phyloP scores from a whole-genome alignment of 495 filamentous ascomycete species.

The Hypomontagnella submonticulosa region DNA sequence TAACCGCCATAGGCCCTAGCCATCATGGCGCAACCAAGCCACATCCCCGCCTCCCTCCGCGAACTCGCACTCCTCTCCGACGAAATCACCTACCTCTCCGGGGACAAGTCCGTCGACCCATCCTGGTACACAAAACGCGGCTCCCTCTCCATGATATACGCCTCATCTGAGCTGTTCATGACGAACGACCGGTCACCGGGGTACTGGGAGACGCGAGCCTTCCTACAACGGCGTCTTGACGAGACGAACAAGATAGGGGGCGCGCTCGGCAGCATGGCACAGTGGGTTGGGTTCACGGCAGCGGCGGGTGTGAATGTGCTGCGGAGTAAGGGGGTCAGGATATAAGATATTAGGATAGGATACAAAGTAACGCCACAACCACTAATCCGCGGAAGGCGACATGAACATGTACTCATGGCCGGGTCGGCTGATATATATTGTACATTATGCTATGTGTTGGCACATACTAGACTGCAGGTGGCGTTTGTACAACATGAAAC shows the following conservation, averaged over 20 bases:
- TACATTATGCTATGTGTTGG: slow-evolving; percentile 1
- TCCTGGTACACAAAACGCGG: slow-evolving; percentile 93
- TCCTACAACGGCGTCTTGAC: slow-evolving; percentile 78
- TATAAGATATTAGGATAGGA: slow-evolving; percentile 56
- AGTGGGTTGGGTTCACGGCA: slow-evolving; percentile 84
- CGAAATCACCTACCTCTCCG: slow-evolving; percentile 87
- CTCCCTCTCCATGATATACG: slow-evolving; percentile 81
- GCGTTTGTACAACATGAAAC: slow-evolving; percentile 1
- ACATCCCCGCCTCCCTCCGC: slow-evolving; percentile 78
- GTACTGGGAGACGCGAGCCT: slow-evolving; percentile 78
- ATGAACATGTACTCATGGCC: neutral
- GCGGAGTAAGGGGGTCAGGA: slow-evolving; percentile 70
- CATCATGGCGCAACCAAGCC: slow-evolving; percentile 81
- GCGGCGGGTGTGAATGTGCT: slow-evolving; percentile 70
- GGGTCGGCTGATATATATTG: slow-evolving; percentile 6
- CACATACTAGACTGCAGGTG: neutral
- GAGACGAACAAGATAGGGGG: slow-evolving; percentile 70
- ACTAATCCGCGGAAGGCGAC: neutral
- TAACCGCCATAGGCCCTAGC: slow-evolving; percentile 74
- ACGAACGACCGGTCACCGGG: slow-evolving; percentile 78
- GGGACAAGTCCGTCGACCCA: slow-evolving; percentile 81
- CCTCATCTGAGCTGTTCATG: slow-evolving; percentile 90
- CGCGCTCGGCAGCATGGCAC: slow-evolving; percentile 67
- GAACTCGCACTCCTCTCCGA: slow-evolving; percentile 85
- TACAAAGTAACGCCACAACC: neutral